Percentiles rank a stretch among this genome's conserved stretches.
Evolutionary conservation across 139 green algal genomes (phyloP).

Genomic region (Medakamo hakoo): DNA sequence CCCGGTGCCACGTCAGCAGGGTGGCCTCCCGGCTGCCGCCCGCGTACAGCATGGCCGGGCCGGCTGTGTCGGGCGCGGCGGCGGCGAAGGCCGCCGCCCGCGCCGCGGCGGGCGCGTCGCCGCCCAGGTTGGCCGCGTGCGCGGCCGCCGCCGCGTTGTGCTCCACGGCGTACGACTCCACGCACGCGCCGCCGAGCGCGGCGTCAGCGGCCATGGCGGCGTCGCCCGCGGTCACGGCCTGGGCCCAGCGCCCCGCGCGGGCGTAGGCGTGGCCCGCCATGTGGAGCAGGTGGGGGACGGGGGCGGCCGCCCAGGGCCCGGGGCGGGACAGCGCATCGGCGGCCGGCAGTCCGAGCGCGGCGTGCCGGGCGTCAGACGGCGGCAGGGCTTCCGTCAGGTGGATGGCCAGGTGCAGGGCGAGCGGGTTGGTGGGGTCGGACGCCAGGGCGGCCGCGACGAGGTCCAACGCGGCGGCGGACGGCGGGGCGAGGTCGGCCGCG

Average conservation of each 20-base stretch:
- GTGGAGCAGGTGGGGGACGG: not conserved
- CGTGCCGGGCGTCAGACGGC: not conserved
- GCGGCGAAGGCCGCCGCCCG: too few relatives aligned
- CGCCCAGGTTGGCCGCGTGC: too few relatives aligned
- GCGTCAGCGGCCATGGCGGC: not conserved
- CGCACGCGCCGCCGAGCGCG: not conserved
- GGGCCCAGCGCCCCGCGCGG: not conserved
- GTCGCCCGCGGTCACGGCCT: not conserved
- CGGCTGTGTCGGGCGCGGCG: too few relatives aligned
- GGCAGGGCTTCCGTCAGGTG: not conserved
- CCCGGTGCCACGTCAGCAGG: not conserved
- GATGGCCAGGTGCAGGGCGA: not conserved
- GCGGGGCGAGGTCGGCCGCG: too few relatives aligned
- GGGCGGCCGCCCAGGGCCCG: not conserved
- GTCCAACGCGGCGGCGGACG: not conserved
- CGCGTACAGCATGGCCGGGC: not conserved
- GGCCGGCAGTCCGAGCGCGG: not conserved
- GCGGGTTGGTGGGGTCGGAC: not conserved
- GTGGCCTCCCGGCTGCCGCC: not conserved
- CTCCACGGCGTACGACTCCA: not conserved
- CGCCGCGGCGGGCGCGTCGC: not conserved
- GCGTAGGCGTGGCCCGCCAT: not conserved
- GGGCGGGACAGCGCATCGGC: not conserved
- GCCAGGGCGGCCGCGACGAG: not conserved
- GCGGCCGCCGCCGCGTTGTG: not conserved